Conservation (phyloP, 805 yeast genomes). For the Ogataea allantospora region DNA sequence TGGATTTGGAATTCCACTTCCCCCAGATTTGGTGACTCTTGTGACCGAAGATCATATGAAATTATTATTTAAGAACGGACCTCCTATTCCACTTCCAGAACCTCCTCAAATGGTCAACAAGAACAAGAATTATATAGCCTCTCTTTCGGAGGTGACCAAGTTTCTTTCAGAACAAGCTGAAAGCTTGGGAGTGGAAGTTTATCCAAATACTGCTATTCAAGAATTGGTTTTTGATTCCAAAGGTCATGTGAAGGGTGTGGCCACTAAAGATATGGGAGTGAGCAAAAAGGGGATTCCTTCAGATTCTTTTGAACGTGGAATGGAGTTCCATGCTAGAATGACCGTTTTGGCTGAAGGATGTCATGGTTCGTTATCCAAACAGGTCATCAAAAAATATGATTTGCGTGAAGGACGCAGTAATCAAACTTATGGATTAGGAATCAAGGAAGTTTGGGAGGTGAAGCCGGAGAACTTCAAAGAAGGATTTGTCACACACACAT, state of each 20-base stretch:
- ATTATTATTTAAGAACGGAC: conserved; percentile 54
- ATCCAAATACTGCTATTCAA: conserved; percentile 84
- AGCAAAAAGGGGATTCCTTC: conserved; percentile 73
- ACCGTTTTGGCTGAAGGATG: conserved; percentile 98
- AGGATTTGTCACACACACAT: conserved; percentile 81
- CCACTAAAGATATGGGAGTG: conserved; percentile 91
- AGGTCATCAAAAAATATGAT: conserved; percentile 64
- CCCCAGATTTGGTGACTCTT: conserved; percentile 69
- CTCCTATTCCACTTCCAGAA: conserved; percentile 74
- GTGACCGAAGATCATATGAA: conserved; percentile 77
- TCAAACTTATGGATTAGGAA: conserved; percentile 94
- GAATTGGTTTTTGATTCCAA: conserved; percentile 67
- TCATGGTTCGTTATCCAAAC: conserved; percentile 88
- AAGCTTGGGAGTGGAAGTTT: conserved; percentile 89
- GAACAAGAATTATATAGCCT: conserved; percentile 80
- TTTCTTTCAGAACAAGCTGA: conserved; percentile 87
- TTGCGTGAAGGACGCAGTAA: conserved; percentile 63
- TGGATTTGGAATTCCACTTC: conserved; percentile 68
- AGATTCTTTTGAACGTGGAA: conserved; percentile 87
- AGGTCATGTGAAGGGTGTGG: conserved; percentile 77
- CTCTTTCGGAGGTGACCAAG: conserved; percentile 76
- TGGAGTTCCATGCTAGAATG: conserved; percentile 91
- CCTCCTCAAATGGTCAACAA: conserved; percentile 88
- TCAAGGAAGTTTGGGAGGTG: conserved; percentile 97
- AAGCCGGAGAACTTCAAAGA: conserved; percentile 72